A percentile compares a stretch with the other conserved stretches of the same genome.
phyloP scores from a whole-genome alignment of 768 basidiomycete species.

The Pulveroboletus sp. region DNA sequence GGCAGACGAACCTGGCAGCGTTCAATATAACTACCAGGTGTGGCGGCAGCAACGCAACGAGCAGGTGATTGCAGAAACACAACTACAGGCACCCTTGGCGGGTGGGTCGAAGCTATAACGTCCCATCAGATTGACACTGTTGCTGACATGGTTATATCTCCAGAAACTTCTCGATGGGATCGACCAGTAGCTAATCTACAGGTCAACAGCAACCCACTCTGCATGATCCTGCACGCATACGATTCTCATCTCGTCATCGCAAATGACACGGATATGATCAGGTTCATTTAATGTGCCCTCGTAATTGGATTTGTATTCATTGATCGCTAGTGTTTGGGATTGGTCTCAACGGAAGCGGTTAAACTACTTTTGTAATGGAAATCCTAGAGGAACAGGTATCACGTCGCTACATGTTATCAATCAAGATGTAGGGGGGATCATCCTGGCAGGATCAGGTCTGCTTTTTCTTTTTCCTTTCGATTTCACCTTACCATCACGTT shows the following conservation, averaged over 20 bases:
- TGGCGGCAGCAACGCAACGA: slow-evolving; percentile 94
- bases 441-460: slow-evolving; percentile 82
- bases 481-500: not conserved
- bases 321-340: slow-evolving; percentile 74
- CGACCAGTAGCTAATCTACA: slow-evolving; percentile 63
- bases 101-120: slow-evolving; percentile 46
- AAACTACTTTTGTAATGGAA: slow-evolving; percentile 85
- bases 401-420: slow-evolving; percentile 92
- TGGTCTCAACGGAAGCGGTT: slow-evolving; percentile 80
- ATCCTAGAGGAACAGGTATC: slow-evolving; percentile 73
- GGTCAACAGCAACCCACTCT: slow-evolving; percentile 55
- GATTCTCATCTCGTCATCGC: slow-evolving; percentile 85
- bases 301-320: not conserved
- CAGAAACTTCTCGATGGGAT: slow-evolving; percentile 70
- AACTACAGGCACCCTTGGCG: slow-evolving; percentile 64
- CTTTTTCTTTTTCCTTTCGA: not conserved
- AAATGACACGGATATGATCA: slow-evolving; percentile 82
- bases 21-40: slow-evolving; percentile 90
- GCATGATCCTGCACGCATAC: slow-evolving; percentile 87
- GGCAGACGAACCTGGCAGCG: slow-evolving; percentile 91
- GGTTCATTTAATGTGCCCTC: slow-evolving; percentile 40
- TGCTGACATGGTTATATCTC: slow-evolving; percentile 2
- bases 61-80: slow-evolving; percentile 63
- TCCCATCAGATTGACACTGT: not conserved
- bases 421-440: slow-evolving; percentile 88